Conservation (phyloP, 495 filamentous ascomycete genomes). For the Neurospora sp. region DNA sequence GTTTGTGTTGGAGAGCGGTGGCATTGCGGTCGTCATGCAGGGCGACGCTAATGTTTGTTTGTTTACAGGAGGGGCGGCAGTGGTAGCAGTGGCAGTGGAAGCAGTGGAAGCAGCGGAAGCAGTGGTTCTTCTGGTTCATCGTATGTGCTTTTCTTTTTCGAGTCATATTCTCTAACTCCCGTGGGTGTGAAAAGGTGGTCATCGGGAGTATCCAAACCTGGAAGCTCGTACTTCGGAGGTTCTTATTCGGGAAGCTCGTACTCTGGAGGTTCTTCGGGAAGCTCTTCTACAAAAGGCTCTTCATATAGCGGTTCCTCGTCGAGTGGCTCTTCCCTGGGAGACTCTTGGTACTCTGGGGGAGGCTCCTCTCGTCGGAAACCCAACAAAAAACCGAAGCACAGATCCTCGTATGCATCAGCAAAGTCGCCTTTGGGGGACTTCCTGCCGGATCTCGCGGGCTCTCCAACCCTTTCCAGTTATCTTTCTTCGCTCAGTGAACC, state of each 20-base stretch:
- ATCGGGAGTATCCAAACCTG: background rate
- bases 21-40: background rate
- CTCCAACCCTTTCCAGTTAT: background rate
- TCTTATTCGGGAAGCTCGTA: background rate
- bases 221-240: background rate
- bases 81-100: conserved; percentile 1
- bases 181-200: background rate
- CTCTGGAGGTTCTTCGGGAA: background rate
- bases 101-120: background rate
- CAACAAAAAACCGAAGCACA: background rate
- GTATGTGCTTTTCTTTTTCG: background rate
- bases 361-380: background rate
- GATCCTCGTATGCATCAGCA: background rate
- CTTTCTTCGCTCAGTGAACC: background rate
- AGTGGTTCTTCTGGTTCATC: conserved; percentile 3
- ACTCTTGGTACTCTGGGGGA: background rate
- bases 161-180: background rate
- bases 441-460: background rate
- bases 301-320: background rate
- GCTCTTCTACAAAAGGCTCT: background rate
- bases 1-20: background rate
- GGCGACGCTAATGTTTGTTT: background rate
- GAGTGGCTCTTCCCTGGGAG: background rate
- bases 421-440: background rate
- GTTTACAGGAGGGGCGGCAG: background rate